Conservation (phyloP, 1,139 yeast species). For the Zygosaccharomyces sapae region DNA sequence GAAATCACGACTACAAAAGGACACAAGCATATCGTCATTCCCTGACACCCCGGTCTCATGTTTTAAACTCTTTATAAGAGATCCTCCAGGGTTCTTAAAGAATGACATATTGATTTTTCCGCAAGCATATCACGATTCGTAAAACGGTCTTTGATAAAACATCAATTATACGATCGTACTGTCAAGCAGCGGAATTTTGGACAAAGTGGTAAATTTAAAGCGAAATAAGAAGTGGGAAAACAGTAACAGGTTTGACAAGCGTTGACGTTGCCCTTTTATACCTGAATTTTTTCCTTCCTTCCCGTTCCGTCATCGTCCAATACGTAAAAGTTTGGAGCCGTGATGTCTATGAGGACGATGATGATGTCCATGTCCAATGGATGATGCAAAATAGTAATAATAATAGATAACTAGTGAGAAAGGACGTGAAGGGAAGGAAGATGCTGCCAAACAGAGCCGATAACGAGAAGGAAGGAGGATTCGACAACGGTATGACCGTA, state of each 20-base stretch:
- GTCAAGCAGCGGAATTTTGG: slow-evolving; percentile 45
- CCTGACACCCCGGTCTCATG: slow-evolving; percentile 59
- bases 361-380: not conserved
- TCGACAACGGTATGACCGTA: not conserved
- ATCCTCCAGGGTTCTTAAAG: slow-evolving; percentile 58
- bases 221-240: slow-evolving; percentile 10
- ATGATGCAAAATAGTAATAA: not conserved
- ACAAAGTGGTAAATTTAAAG: slow-evolving; percentile 35
- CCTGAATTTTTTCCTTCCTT: slow-evolving; percentile 1
- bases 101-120: slow-evolving; percentile 45
- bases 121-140: slow-evolving; percentile 34
- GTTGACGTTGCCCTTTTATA: not conserved
- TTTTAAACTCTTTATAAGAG: slow-evolving; percentile 20
- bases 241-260: not conserved
- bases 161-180: slow-evolving; percentile 39
- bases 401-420: not conserved
- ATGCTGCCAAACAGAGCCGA: not conserved
- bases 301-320: not conserved
- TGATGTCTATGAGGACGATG: not conserved
- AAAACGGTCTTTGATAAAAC: slow-evolving; percentile 18
- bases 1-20: not conserved
- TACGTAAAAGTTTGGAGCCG: slow-evolving; percentile 1
- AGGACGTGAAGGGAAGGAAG: not conserved
- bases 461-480: too few relatives aligned
- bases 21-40: slow-evolving; percentile 41